These are phyloP conservation scores for Leishmania lainsoni DNA, from an alignment of 208 protist genomes.

Conservation along the genomic window DNA sequence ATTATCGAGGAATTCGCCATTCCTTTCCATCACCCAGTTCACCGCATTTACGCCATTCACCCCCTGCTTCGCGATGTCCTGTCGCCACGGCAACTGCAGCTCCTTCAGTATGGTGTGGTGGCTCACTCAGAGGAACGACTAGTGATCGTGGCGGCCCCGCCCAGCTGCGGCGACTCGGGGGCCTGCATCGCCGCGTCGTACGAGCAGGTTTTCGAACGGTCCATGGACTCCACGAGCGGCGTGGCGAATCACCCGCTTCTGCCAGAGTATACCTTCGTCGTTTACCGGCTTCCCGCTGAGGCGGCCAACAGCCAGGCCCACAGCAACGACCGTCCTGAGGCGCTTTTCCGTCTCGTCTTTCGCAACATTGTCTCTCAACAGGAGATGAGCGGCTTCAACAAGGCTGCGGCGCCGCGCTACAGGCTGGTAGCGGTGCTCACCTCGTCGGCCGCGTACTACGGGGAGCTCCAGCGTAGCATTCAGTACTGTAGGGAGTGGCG, in stretches of 20 bases:
- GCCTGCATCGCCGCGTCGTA: slow-evolving; percentile 61
- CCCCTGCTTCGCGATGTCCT: slow-evolving; percentile 58
- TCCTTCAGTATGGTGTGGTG: slow-evolving; percentile 84
- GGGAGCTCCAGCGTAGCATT: slow-evolving; percentile 29
- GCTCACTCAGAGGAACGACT: slow-evolving; percentile 65
- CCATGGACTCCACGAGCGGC: slow-evolving; percentile 26
- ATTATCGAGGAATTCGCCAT: slow-evolving; percentile 53
- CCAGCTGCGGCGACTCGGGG: slow-evolving; percentile 50
- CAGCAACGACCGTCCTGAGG: slow-evolving; percentile 24
- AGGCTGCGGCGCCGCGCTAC: slow-evolving; percentile 54
- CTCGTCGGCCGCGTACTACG: slow-evolving; percentile 45
- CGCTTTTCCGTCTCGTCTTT: slow-evolving; percentile 84
- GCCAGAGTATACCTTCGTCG: slow-evolving; percentile 80
- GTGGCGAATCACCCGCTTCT: slow-evolving; percentile 63
- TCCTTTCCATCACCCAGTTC: slow-evolving; percentile 62
- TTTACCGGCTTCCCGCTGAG: slow-evolving; percentile 56
- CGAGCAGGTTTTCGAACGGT: slow-evolving; percentile 43
- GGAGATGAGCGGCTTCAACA: not conserved
- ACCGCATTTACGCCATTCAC: slow-evolving; percentile 52
- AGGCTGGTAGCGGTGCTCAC: slow-evolving; percentile 79
- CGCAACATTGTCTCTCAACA: slow-evolving; percentile 56
- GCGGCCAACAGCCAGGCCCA: slow-evolving; percentile 4
- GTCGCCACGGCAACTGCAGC: slow-evolving; percentile 78
- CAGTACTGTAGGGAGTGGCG: slow-evolving; percentile 28
- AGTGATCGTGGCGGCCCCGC: slow-evolving; percentile 64